Evolutionary conservation across 345 rosid species (phyloP).

Genomic region (Salix koriyanagi): DNA sequence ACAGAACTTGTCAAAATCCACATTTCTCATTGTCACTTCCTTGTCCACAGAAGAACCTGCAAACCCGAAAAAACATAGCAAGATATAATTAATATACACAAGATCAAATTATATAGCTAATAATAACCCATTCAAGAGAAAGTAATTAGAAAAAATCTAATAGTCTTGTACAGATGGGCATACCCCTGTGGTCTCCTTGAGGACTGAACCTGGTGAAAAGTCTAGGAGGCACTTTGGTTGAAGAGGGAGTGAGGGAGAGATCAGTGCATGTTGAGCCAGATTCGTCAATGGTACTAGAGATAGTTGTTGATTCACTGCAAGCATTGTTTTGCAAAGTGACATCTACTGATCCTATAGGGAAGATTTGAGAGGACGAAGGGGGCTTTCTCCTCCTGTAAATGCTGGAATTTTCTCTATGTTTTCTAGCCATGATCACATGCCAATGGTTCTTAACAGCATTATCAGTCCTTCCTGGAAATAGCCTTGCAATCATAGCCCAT

Average conservation of each 20-base stretch:
- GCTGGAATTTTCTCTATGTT: slow-evolving; percentile 62
- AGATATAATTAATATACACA: background rate
- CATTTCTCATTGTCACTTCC: slow-evolving; percentile 12
- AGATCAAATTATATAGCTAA: background rate
- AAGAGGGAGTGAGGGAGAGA: slow-evolving; percentile 56
- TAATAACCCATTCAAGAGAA: background rate
- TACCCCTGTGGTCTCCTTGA: slow-evolving; percentile 30
- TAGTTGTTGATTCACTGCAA: slow-evolving; percentile 39
- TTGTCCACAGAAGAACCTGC: slow-evolving; percentile 31
- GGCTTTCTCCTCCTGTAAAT: slow-evolving; percentile 45
- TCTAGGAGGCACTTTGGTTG: slow-evolving; percentile 23
- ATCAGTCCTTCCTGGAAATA: slow-evolving; percentile 87
- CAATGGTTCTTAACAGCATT: slow-evolving; percentile 96
- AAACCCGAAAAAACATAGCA: background rate
- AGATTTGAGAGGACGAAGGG: slow-evolving; percentile 16
- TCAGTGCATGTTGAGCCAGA: slow-evolving; percentile 59
- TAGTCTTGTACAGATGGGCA: background rate
- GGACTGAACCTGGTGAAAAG: slow-evolving; percentile 22
- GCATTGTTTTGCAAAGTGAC: slow-evolving; percentile 21
- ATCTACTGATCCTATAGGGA: slow-evolving; percentile 12
- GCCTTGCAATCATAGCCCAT: slow-evolving; percentile 86
- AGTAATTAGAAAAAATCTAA: background rate
- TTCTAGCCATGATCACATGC: slow-evolving; percentile 95
- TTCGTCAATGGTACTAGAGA: slow-evolving; percentile 38
- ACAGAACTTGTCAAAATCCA: slow-evolving; percentile 16